Conservation (phyloP, 1,139 yeast species). For the Scheffersomyces quercinus region DNA sequence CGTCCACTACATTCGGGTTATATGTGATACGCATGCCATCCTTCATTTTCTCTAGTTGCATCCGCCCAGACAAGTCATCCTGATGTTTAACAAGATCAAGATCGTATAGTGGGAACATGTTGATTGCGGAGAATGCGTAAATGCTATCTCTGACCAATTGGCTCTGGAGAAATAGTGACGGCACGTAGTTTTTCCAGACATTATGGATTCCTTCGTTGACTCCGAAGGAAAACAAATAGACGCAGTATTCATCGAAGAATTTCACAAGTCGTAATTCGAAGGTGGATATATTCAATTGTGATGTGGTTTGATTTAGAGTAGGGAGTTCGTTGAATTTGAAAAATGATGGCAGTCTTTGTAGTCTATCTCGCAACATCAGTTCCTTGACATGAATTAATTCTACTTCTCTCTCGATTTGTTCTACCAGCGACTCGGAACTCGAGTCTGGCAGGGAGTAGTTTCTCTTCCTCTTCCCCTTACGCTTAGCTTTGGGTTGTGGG, state of each 20-base stretch:
- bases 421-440: not conserved
- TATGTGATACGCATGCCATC: not conserved
- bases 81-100: constrained; percentile 6
- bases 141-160: constrained; percentile 23
- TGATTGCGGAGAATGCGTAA: constrained; percentile 24
- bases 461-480: not conserved
- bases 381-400: not conserved
- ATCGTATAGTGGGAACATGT: constrained; percentile 18
- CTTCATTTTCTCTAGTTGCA: not conserved
- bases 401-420: not conserved
- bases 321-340: not conserved
- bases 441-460: not conserved
- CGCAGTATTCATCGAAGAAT: constrained; percentile 30
- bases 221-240: constrained; percentile 25
- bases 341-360: not conserved
- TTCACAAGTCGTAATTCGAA: constrained; percentile 33
- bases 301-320: constrained; percentile 1
- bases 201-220: constrained; percentile 21
- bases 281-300: constrained; percentile 24
- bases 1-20: constrained; percentile 1
- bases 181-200: constrained; percentile 30
- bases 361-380: constrained; percentile 1
- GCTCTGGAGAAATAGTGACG: constrained; percentile 23
- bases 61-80: constrained; percentile 1
- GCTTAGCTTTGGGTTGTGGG: constrained; percentile 9